Evolutionary conservation across 108 stramenopile genomes (phyloP).

Genomic region (Nitzschia inconspicua): DNA sequence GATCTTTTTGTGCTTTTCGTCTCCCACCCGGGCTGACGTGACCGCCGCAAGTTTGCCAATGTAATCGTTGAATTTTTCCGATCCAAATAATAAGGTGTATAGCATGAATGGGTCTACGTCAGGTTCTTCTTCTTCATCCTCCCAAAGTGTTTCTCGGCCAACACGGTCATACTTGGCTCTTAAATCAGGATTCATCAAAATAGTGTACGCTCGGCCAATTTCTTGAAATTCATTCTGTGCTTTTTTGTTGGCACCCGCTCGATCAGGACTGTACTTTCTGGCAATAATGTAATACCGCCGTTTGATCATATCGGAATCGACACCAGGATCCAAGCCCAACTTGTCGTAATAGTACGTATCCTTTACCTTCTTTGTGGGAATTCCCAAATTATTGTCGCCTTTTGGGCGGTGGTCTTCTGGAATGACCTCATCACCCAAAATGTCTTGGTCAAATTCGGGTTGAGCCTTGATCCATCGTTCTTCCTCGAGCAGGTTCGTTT

Average conservation of each 20-base stretch:
- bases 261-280: conserved; percentile 85
- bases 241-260: conserved; percentile 48
- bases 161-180: conserved; percentile 61
- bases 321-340: conserved; percentile 64
- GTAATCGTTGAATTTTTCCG: conserved; percentile 72
- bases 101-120: conserved; percentile 60
- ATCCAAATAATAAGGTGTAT: conserved; percentile 80
- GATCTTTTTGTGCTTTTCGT: conserved; percentile 22
- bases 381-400: not conserved
- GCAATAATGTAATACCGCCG: conserved; percentile 88
- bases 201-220: conserved; percentile 68
- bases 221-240: conserved; percentile 68
- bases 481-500: conserved; percentile 54
- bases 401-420: conserved; percentile 5
- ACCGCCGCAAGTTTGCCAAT: conserved; percentile 62
- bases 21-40: conserved; percentile 59
- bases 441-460: conserved; percentile 55
- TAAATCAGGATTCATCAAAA: conserved; percentile 57
- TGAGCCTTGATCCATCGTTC: conserved; percentile 29
- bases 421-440: conserved; percentile 37
- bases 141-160: conserved; percentile 47
- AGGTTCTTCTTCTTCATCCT: conserved; percentile 14
- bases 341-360: conserved; percentile 66
- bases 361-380: conserved; percentile 34
- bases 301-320: conserved; percentile 70